Base-by-base conservation (phyloP, 345 rosid genomes). In the Salix viminalis region DNA sequence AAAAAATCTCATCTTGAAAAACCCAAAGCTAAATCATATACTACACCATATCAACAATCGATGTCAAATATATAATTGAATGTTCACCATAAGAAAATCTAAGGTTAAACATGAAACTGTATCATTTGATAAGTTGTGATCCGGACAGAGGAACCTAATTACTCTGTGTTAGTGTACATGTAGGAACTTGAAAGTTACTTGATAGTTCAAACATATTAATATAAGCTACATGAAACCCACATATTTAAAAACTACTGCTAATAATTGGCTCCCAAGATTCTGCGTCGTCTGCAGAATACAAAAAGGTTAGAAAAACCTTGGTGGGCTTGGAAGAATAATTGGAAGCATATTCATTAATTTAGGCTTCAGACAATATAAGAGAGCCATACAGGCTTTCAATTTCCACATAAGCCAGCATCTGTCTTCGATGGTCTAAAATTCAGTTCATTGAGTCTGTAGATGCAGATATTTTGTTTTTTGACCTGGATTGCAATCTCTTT, bases 371-470 rank as follows among this genome's bases (percentile, higher is more conserved):
- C 14, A 7, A 34, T 16, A 18, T 37, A 68, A 26, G 34, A 58
- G 39, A 37, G 21, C 76, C 67, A 73, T 24, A 16, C 39, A 23
- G 54, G 21, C 23, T 69, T 54, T 70, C 73, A 73, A 32, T 70
- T 74, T 64, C 87, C 87, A 87, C 98, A 96, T 78, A 92, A 80
- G 79, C 62, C 75, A 69, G 50, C 76, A 69, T 94, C 83, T 61
- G 39, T 85, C 84, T 90, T 94, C 34, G 91, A 66, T 34, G 99
- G 98, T 82, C 89, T 94, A 72, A 88, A 88, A 81, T 86, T 94
- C 83, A 96, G 81, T 60, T 94, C 85, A 87, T 54, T 89, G 48
- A 96, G 82, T 77, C 97, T 92, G 80, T 86, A 96, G 82, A 94
- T 73, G 85, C 99, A 94, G 79, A 86, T 80, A 82, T 92, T 92